Percentiles rank a stretch among this genome's conserved stretches.
phyloP scores from a whole-genome alignment of 805 yeast species.

The Wickerhamiella kazuoi region DNA sequence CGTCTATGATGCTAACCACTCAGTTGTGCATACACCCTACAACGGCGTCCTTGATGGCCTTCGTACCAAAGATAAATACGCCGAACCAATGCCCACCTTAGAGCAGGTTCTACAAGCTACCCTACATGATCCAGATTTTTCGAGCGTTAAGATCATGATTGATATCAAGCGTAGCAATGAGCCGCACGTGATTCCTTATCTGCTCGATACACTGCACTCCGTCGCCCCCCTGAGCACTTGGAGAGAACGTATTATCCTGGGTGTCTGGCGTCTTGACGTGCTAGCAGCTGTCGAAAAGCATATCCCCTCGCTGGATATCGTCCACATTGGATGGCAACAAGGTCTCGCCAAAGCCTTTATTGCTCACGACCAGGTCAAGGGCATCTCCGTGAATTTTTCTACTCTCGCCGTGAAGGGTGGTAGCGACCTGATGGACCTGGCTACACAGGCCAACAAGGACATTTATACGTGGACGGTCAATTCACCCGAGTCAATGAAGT shows the following conservation, averaged over 20 bases:
- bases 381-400: conserved; percentile 31
- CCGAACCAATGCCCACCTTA: conserved; percentile 27
- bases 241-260: conserved; percentile 31
- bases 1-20: conserved; percentile 26
- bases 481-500: conserved; percentile 20
- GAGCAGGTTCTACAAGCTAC: conserved; percentile 27
- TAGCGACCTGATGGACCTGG: conserved; percentile 19
- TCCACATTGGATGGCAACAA: conserved; percentile 24
- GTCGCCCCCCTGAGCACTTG: conserved; percentile 28
- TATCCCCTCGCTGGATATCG: conserved; percentile 21
- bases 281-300: conserved; percentile 26
- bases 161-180: conserved; percentile 35
- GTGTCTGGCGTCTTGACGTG: conserved; percentile 36
- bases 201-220: conserved; percentile 22
- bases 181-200: conserved; percentile 26
- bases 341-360: conserved; percentile 22
- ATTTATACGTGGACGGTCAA: conserved; percentile 40
- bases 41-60: conserved; percentile 24
- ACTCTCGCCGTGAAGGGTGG: conserved; percentile 30
- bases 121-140: conserved; percentile 18
- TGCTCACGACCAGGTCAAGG: conserved; percentile 34
- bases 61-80: conserved; percentile 19
- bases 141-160: conserved; percentile 26
- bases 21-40: conserved; percentile 24
- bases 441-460: conserved; percentile 21